phyloP scores from a whole-genome alignment of 2,329 filamentous ascomycete species.

The Onygenales sp. region DNA sequence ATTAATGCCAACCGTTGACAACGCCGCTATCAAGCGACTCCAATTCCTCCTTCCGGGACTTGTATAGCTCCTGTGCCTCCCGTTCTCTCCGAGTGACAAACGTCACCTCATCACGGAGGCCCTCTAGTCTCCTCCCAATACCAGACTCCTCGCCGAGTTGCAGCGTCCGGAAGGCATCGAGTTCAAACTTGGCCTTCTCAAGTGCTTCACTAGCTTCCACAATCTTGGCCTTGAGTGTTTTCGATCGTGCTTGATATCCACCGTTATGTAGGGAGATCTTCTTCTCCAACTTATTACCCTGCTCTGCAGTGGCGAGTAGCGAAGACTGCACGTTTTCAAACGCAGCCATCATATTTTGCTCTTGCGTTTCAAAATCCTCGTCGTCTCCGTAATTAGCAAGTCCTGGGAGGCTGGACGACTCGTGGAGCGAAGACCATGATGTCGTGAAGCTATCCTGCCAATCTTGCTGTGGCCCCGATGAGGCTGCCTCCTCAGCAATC shows the following conservation, averaged over 20 bases:
- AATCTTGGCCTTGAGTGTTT: conserved; percentile 71
- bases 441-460: conserved; percentile 41
- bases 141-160: conserved; percentile 72
- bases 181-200: conserved; percentile 60
- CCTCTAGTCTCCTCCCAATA: conserved; percentile 60
- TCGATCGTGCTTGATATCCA: conserved; percentile 80
- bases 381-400: conserved; percentile 72
- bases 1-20: conserved; percentile 31
- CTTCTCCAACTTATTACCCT: conserved; percentile 83
- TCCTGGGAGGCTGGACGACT: conserved; percentile 52
- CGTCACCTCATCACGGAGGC: conserved; percentile 70
- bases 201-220: conserved; percentile 63
- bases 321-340: conserved; percentile 68
- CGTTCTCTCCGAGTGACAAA: conserved; percentile 74
- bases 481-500: conserved; percentile 59
- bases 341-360: conserved; percentile 54
- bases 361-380: conserved; percentile 50
- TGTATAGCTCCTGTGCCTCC: conserved; percentile 82
- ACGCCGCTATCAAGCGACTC: conserved; percentile 41
- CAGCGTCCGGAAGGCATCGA: conserved; percentile 65
- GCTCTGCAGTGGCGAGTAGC: conserved; percentile 65
- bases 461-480: conserved; percentile 41
- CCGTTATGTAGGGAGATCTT: conserved; percentile 80
- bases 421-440: conserved; percentile 43
- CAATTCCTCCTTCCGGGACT: conserved; percentile 67